Evolutionary conservation across 768 basidiomycete genomes (phyloP).

Genomic region (Lentinula aciculospora): DNA sequence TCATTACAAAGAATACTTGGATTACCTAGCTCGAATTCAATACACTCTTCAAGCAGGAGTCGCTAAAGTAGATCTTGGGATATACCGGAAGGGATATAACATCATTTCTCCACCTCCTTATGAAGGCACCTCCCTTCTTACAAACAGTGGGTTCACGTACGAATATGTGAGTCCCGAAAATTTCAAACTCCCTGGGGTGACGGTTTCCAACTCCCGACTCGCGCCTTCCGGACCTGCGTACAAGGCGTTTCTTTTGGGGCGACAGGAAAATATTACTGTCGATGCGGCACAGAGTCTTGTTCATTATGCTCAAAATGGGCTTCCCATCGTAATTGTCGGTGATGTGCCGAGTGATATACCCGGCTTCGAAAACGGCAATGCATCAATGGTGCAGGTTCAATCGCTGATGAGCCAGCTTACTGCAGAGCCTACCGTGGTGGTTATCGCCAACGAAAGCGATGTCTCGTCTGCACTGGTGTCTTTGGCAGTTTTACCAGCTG

Average conservation of each 20-base stretch:
- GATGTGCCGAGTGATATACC: conserved; percentile 12
- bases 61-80: conserved; percentile 12
- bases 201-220: conserved; percentile 10
- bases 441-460: conserved; percentile 7
- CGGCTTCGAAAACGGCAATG: conserved; percentile 9
- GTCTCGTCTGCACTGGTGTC: conserved; percentile 7
- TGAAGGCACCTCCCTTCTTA: conserved; percentile 8
- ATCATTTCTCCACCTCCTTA: conserved; percentile 8
- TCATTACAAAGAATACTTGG: conserved; percentile 11
- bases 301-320: conserved; percentile 11
- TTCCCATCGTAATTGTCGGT: conserved; percentile 10
- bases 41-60: conserved; percentile 12
- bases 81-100: conserved; percentile 13
- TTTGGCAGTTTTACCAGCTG: conserved; percentile 11
- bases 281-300: conserved; percentile 11
- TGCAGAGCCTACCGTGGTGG: conserved; percentile 1
- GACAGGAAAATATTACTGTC: conserved; percentile 9
- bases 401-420: conserved; percentile 10
- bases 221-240: conserved; percentile 11
- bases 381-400: conserved; percentile 9
- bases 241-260: conserved; percentile 12
- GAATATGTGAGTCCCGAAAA: conserved; percentile 15
- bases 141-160: conserved; percentile 9
- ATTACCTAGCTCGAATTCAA: conserved; percentile 11
- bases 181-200: conserved; percentile 12